Percentiles rank a stretch among this genome's conserved stretches.
phyloP scores from a whole-genome alignment of 139 green algal species.

The Tetradesmus lagerheimii region DNA sequence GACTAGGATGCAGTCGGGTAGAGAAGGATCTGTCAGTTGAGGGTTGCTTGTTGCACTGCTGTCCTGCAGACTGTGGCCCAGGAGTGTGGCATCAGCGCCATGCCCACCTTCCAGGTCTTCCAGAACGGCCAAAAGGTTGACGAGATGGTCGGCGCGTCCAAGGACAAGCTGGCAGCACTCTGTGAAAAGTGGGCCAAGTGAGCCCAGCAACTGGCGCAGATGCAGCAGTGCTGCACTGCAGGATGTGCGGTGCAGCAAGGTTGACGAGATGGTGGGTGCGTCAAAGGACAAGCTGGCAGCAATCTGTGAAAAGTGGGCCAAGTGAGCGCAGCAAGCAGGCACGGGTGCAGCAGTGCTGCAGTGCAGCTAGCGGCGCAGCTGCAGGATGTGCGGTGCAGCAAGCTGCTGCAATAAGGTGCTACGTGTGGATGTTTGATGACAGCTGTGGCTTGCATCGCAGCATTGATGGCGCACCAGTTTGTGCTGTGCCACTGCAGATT shows the following conservation, averaged over 20 bases:
- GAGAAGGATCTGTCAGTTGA: too few species aligned
- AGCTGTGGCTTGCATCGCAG: too few species aligned
- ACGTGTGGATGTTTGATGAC: too few species aligned
- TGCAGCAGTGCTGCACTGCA: too few species aligned
- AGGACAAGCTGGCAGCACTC: constrained; percentile 74
- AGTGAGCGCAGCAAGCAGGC: too few species aligned
- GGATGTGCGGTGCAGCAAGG: constrained; percentile 59
- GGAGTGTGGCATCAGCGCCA: constrained; percentile 75
- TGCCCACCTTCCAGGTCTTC: constrained; percentile 91
- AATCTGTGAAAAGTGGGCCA: constrained; percentile 60
- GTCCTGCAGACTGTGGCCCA: constrained; percentile 67
- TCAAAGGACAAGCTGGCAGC: constrained; percentile 73
- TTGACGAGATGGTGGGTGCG: constrained; percentile 80
- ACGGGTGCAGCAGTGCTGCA: too few species aligned
- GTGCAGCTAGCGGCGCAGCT: not conserved
- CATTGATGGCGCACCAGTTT: too few species aligned
- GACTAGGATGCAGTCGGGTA: too few species aligned
- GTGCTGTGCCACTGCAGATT: too few species aligned
- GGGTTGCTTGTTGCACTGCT: not conserved
- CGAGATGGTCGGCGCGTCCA: constrained; percentile 77
- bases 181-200: constrained; percentile 56
- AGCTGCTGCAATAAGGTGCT: too few species aligned
- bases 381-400: constrained; percentile 42
- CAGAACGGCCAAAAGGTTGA: constrained; percentile 75
- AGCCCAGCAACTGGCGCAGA: too few species aligned